A percentile compares a stretch with the other conserved stretches of the same genome.
phyloP scores from a whole-genome alignment of 805 yeast species.

The Debaryomyces tyrocola region DNA sequence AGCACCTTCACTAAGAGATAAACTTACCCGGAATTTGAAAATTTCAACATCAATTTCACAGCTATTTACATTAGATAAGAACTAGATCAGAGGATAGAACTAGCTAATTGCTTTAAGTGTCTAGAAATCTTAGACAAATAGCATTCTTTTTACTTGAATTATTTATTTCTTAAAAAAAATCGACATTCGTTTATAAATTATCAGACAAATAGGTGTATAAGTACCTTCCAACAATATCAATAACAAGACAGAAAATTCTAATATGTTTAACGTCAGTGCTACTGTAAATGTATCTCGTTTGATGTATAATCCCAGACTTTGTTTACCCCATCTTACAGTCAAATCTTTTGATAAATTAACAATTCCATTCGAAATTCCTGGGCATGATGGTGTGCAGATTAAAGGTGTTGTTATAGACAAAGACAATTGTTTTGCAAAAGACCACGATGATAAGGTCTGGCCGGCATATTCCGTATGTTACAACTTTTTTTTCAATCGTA shows the following conservation, averaged over 20 bases:
- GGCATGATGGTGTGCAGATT: slow-evolving; percentile 35
- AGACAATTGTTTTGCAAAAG: slow-evolving; percentile 91
- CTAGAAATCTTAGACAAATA: too few species aligned
- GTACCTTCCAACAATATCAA: background rate
- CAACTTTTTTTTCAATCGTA: background rate
- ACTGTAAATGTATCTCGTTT: slow-evolving; percentile 66
- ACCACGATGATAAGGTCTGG: slow-evolving; percentile 78
- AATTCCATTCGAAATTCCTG: slow-evolving; percentile 47
- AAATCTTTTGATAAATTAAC: slow-evolving; percentile 60
- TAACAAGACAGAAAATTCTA: background rate
- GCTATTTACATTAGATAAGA: background rate
- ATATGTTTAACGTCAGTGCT: slow-evolving; percentile 69
- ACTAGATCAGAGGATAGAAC: background rate
- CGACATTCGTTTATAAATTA: too few species aligned
- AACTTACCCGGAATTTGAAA: slow-evolving; percentile 1
- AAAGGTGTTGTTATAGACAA: slow-evolving; percentile 87
- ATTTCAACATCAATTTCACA: background rate
- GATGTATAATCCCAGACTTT: slow-evolving; percentile 60
- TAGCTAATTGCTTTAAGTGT: background rate
- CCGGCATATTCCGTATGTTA: slow-evolving; percentile 55
- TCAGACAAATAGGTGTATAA: too few species aligned
- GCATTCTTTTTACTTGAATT: too few species aligned
- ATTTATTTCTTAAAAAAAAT: too few species aligned
- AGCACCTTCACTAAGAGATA: background rate
- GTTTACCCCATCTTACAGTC: slow-evolving; percentile 62